Conservation (phyloP, 306 rosid genomes). For the Vicia villosa region DNA sequence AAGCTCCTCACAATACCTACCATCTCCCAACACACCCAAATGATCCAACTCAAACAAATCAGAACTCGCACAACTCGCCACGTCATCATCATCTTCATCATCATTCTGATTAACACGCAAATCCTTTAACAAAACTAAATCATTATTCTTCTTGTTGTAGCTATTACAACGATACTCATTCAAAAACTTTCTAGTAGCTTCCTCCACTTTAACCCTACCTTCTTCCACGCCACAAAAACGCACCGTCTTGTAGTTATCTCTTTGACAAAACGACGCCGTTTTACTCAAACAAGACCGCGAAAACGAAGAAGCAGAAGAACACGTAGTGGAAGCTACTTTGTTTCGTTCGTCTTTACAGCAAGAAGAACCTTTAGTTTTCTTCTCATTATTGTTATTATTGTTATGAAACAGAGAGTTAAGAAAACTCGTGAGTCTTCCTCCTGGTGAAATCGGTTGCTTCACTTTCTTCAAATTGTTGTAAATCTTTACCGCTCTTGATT, state of each 20-base stretch:
- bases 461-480: constrained; percentile 78
- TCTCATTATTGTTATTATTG: not conserved
- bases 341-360: not conserved
- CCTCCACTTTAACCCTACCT: constrained; percentile 42
- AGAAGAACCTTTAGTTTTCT: too few species aligned
- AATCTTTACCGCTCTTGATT: constrained; percentile 78
- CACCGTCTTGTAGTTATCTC: constrained; percentile 26
- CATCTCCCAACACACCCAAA: constrained; percentile 46
- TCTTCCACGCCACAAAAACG: constrained; percentile 16
- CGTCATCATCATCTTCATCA: constrained; percentile 47
- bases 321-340: constrained; percentile 41
- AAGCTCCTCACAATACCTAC: constrained; percentile 73
- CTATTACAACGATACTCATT: constrained; percentile 46
- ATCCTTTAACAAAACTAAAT: constrained; percentile 41
- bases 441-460: constrained; percentile 92
- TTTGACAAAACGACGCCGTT: constrained; percentile 35
- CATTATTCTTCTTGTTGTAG: constrained; percentile 44
- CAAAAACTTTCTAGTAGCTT: constrained; percentile 53
- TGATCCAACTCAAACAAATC: constrained; percentile 96
- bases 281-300: constrained; percentile 84
- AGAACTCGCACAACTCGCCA: constrained; percentile 80
- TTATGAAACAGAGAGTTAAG: constrained; percentile 65
- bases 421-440: constrained; percentile 69
- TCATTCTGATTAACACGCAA: not conserved
- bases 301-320: constrained; percentile 73